Base-by-base conservation (phyloP, 306 rosid genomes). In the Rubus idaeus region DNA sequence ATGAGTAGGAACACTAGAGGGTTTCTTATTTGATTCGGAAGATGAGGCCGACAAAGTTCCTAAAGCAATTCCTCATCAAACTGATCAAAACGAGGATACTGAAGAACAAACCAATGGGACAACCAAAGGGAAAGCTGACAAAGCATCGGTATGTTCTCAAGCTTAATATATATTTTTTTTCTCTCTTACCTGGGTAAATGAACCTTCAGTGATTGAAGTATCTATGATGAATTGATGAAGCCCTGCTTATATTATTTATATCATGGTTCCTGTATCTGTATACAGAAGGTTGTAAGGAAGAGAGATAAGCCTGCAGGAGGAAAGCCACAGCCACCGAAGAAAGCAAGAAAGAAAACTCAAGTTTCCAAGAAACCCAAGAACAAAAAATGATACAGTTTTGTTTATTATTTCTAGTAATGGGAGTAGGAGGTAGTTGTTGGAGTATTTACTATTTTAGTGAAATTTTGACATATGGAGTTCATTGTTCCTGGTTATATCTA, bases 1-100 rank as follows among this genome's bases (percentile, higher is more conserved):
- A 46, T 84, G 84, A 65, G 70, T 79, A 94, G 98, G 98, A 88
- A 95, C 98, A 39, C 78, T 92, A 87, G 98, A 95, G 52, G 97
- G 98, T 81, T 95, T 92, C 84, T 86, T 81, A 44, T 95, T 95
- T 83, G 97, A 92, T 86, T 95, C 97, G 12, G 98, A 92, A n/a
- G 97, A 92, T 53, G 98, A 95, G 81, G 83, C 83, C 40, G 87
- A 87, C 67, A 95, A 88, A 86, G 79, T 80, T 51, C 90, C 88
- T 11, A 95, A 95, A 60, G 79, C 79, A 60, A 47, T 7, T 66
- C 16, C 87, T 78, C 83, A 81, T 51, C 87, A 86, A 79, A 67
- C 91, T 72, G 91, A 88, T 77, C 83, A 86, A 75, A 77, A 78
- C 14, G 94, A 86, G 78, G 83, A 77, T 52, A 87, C 18, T 57